Evolutionary conservation across 108 stramenopile species (phyloP).

Genomic region (Fistulifera pelliculosa): DNA sequence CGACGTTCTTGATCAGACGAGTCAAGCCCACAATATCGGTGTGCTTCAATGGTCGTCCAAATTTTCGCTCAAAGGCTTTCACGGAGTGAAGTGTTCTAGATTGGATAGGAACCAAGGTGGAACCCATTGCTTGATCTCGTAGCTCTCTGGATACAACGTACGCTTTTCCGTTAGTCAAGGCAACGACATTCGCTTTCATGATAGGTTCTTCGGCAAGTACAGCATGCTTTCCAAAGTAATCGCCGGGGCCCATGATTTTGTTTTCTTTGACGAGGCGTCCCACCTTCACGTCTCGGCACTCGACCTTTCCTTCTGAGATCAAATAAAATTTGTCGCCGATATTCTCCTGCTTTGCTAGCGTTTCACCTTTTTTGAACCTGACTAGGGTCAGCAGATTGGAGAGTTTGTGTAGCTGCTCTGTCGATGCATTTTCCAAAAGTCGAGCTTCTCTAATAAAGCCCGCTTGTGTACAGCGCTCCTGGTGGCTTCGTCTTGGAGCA

Average conservation of each 20-base stretch:
- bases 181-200: slow-evolving; percentile 60
- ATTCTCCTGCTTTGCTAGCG: slow-evolving; percentile 83
- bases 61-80: slow-evolving; percentile 32
- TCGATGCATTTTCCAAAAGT: slow-evolving; percentile 51
- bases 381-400: slow-evolving; percentile 66
- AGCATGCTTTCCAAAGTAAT: slow-evolving; percentile 87
- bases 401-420: slow-evolving; percentile 45
- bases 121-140: slow-evolving; percentile 55
- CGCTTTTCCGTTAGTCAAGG: slow-evolving; percentile 32
- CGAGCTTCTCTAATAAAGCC: slow-evolving; percentile 65
- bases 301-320: slow-evolving; percentile 66
- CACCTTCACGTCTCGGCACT: slow-evolving; percentile 47
- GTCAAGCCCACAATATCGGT: slow-evolving; percentile 39
- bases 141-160: slow-evolving; percentile 32
- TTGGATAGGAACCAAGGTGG: slow-evolving; percentile 28
- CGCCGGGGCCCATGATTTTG: slow-evolving; percentile 58
- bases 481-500: slow-evolving; percentile 65
- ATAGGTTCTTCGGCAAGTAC: slow-evolving; percentile 63
- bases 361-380: slow-evolving; percentile 55
- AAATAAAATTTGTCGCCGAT: slow-evolving; percentile 82
- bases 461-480: slow-evolving; percentile 40
- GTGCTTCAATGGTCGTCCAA: slow-evolving; percentile 36
- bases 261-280: slow-evolving; percentile 33
- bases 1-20: slow-evolving; percentile 27
- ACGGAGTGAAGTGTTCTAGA: slow-evolving; percentile 20